These are phyloP conservation scores for Penicillium sp. DNA, from an alignment of 2,329 filamentous ascomycete species.

Conservation along the genomic window DNA sequence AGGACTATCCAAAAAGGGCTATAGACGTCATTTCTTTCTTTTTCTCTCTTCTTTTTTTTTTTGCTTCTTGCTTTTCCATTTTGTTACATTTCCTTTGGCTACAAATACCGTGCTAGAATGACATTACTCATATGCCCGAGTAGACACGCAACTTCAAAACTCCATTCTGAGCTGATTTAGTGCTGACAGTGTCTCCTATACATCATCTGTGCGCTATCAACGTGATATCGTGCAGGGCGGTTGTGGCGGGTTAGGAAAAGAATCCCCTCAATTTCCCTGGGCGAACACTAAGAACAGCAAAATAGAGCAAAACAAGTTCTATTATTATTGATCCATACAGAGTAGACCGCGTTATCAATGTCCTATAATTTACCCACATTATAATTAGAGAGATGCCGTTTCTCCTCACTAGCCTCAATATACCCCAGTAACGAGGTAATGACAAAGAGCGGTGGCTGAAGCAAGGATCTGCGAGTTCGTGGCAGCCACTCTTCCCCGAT, in stretches of 20 bases:
- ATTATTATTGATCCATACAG: background rate
- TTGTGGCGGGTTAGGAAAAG: conserved; percentile 23
- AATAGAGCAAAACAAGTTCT: background rate
- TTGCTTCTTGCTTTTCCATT: background rate
- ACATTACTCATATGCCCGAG: background rate
- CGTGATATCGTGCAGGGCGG: conserved; percentile 16
- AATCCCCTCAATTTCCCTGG: background rate
- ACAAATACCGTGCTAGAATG: background rate
- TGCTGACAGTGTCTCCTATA: conserved; percentile 7
- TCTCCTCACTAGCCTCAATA: background rate
- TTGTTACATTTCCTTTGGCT: background rate
- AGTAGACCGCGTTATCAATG: conserved; percentile 14
- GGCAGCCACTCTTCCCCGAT: background rate
- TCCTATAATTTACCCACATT: background rate
- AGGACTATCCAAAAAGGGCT: background rate
- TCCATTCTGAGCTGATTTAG: background rate
- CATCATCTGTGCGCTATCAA: conserved; percentile 20
- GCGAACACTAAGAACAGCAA: background rate
- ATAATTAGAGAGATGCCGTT: background rate
- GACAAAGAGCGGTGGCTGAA: conserved; percentile 10
- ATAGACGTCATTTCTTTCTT: background rate
- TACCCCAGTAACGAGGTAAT: background rate
- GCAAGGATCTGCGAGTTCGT: conserved; percentile 5
- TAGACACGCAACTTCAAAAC: conserved; percentile 1
- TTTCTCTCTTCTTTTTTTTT: no score